These are phyloP conservation scores for Colletotrichum gigasporum DNA, from an alignment of 2,329 filamentous ascomycete species.

Conservation along the genomic window DNA sequence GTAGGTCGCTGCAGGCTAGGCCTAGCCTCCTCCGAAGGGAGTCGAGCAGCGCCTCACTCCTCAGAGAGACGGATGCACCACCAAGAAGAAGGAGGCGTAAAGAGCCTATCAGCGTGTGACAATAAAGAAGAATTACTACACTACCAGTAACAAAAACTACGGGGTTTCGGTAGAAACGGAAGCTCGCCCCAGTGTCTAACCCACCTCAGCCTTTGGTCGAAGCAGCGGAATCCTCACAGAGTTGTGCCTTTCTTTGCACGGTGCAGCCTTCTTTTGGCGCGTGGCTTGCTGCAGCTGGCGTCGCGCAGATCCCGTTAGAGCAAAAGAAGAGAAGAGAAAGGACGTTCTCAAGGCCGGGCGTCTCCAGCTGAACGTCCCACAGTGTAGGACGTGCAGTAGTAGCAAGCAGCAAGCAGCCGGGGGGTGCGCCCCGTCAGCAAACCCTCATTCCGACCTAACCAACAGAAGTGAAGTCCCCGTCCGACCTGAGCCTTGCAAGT, in stretches of 20 bases:
- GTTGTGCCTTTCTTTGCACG: conserved; percentile 23
- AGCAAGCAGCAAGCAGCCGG: not conserved
- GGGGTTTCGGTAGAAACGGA: too few species aligned
- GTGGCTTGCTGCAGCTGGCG: conserved; percentile 28
- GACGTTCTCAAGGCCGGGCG: not conserved
- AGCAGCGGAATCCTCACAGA: conserved; percentile 5
- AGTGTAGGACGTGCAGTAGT: too few species aligned
- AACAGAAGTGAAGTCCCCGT: conserved; percentile 25
- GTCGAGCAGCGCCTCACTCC: conserved; percentile 12
- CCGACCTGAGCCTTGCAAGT: not conserved
- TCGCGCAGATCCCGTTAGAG: conserved; percentile 14
- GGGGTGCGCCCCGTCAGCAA: conserved; percentile 15
- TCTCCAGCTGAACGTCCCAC: conserved; percentile 14
- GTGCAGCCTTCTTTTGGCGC: conserved; percentile 24
- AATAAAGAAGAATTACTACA: too few species aligned
- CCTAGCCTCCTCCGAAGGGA: not conserved
- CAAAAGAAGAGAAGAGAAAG: not conserved
- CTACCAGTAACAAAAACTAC: too few species aligned
- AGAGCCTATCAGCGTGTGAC: not conserved
- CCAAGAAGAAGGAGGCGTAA: not conserved
- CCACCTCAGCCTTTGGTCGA: not conserved
- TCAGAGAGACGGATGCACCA: not conserved
- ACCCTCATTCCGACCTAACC: conserved; percentile 5
- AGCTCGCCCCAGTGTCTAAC: too few species aligned
- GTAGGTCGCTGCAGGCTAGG: not conserved